Evolutionary conservation across 2,329 filamentous ascomycete genomes (phyloP).

Genomic region (Fusarium cyanostomum): DNA sequence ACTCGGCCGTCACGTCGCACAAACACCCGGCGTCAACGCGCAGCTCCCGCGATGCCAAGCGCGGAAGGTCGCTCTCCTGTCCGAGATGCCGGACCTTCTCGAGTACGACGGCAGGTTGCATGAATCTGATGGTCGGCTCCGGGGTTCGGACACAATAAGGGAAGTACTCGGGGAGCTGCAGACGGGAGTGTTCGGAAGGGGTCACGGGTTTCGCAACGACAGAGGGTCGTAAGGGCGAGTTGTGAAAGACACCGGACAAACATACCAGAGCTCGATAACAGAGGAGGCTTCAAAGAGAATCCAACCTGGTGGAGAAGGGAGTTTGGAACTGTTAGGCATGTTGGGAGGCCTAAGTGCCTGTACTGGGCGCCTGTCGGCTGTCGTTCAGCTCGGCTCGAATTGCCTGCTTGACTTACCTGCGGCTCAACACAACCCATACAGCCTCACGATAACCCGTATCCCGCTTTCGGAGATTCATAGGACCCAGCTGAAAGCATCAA

Average conservation of each 20-base stretch:
- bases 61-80: background rate
- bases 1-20: conserved; percentile 22
- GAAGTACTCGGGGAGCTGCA: conserved; percentile 18
- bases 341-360: background rate
- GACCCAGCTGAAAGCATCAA: background rate
- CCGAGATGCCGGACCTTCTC: background rate
- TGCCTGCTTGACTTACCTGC: background rate
- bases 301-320: background rate
- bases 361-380: background rate
- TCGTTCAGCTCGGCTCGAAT: background rate
- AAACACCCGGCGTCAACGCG: conserved; percentile 5
- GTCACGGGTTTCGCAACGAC: background rate
- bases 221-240: background rate
- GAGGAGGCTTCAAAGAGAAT: background rate
- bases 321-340: too few relatives aligned
- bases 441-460: background rate
- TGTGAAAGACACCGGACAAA: too few relatives aligned
- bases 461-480: background rate
- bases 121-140: background rate
- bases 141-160: background rate
- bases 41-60: conserved; percentile 13
- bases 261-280: background rate
- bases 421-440: background rate
- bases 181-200: conserved; percentile 7
- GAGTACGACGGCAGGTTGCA: conserved; percentile 16